These are phyloP conservation scores for Saccharomycopsis schoenii DNA, from an alignment of 805 yeast genomes.

Conservation along the genomic window DNA sequence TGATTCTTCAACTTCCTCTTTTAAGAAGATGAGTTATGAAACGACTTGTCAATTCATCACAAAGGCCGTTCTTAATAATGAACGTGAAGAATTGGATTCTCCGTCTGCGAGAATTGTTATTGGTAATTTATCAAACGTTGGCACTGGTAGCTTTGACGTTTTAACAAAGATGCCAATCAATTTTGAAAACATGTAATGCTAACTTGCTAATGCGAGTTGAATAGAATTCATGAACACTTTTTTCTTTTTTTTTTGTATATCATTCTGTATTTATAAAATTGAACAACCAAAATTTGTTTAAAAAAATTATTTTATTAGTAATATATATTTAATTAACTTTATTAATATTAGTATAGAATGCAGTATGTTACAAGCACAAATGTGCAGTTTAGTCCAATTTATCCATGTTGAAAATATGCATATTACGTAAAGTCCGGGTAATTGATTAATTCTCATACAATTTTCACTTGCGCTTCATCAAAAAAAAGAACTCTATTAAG, in stretches of 20 bases:
- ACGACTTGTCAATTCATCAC: constrained; percentile 97
- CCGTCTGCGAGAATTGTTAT: constrained; percentile 91
- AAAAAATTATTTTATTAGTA: too few relatives aligned
- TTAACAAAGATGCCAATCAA: constrained; percentile 31
- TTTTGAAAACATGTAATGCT: not conserved
- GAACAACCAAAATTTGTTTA: not conserved
- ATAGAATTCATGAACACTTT: not conserved
- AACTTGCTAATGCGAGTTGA: not conserved
- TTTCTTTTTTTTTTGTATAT: too few relatives aligned
- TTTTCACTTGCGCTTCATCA: not conserved
- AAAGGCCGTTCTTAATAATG: constrained; percentile 89
- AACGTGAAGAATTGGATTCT: constrained; percentile 74
- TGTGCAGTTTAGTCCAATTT: too few relatives aligned
- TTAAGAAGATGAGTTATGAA: constrained; percentile 98
- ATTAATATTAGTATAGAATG: too few relatives aligned
- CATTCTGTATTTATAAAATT: not conserved
- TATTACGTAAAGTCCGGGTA: not conserved
- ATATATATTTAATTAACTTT: too few relatives aligned
- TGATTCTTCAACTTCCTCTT: constrained; percentile 88
- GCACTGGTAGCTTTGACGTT: constrained; percentile 94
- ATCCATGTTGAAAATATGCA: not conserved
- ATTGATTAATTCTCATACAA: too few relatives aligned
- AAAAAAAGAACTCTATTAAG: too few relatives aligned
- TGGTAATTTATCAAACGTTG: constrained; percentile 84
- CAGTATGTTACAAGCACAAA: too few relatives aligned